Percentiles rank a stretch among this genome's conserved stretches.
Conservation (phyloP, 345 rosid species). For the Boechera retrofracta region DNA sequence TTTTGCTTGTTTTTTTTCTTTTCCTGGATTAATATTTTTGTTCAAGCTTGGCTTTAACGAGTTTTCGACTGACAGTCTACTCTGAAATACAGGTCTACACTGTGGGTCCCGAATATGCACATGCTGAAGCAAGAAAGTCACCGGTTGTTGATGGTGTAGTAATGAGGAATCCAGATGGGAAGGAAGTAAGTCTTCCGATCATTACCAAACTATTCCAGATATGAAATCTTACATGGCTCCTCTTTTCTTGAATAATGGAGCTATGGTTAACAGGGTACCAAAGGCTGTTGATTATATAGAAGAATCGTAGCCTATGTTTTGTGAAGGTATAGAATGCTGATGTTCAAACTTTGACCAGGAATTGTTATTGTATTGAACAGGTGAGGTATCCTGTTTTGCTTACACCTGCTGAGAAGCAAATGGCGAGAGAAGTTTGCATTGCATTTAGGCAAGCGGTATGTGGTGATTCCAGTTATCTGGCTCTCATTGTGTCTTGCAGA, state of each 20-base stretch:
- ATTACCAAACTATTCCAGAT: constrained; percentile 29
- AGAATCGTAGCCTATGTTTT: constrained; percentile 20
- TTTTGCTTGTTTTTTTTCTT: not conserved
- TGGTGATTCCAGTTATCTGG: constrained; percentile 7
- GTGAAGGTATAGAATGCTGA: constrained; percentile 22
- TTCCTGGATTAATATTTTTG: constrained; percentile 12
- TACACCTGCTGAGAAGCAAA: constrained; percentile 97
- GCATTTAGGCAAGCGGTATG: constrained; percentile 98
- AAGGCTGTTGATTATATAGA: constrained; percentile 14
- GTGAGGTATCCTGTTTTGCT: constrained; percentile 89
- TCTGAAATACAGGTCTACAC: constrained; percentile 78
- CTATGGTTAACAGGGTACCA: constrained; percentile 23
- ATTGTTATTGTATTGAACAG: constrained; percentile 50
- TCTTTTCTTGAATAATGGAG: constrained; percentile 22
- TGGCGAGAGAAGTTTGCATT: constrained; percentile 96
- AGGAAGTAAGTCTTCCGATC: constrained; percentile 71
- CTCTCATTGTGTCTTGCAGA: too few species aligned
- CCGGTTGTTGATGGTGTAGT: constrained; percentile 99
- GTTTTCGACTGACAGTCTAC: constrained; percentile 32
- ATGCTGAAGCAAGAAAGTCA: constrained; percentile 99
- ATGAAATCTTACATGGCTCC: constrained; percentile 16
- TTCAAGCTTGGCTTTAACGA: constrained; percentile 28
- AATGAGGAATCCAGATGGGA: constrained; percentile 96
- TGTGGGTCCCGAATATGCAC: constrained; percentile 99
- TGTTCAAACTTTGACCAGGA: constrained; percentile 18